Evolutionary conservation across 116 monocot species (phyloP).

Genomic region (Papilionanthe hybrid): DNA sequence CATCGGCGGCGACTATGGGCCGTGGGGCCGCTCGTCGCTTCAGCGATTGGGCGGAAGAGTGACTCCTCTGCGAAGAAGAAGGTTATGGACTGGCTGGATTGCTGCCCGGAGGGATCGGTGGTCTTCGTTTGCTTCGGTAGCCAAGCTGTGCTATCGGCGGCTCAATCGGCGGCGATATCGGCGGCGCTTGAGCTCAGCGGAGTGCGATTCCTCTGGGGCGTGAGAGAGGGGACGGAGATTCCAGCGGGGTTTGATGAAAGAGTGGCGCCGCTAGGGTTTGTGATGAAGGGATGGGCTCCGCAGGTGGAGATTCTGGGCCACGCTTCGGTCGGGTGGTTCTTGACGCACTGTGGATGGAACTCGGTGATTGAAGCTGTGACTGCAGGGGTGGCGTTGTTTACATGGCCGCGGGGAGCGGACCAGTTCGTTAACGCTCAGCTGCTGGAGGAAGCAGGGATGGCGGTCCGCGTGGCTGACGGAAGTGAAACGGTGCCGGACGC

Average conservation of each 20-base stretch:
- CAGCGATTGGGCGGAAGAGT: conserved; percentile 10
- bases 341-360: conserved; percentile 62
- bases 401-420: conserved; percentile 44
- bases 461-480: conserved; percentile 11
- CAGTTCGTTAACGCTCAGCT: conserved; percentile 23
- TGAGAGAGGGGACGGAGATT: background rate
- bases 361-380: conserved; percentile 37
- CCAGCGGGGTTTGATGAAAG: conserved; percentile 21
- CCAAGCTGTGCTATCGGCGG: conserved; percentile 18
- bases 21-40: conserved; percentile 36
- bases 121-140: conserved; percentile 51
- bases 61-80: conserved; percentile 12
- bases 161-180: conserved; percentile 29
- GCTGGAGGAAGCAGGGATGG: conserved; percentile 20
- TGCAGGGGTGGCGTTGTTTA: conserved; percentile 35
- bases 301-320: conserved; percentile 31
- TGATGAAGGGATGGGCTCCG: conserved; percentile 34
- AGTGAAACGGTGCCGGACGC: conserved; percentile 11
- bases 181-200: conserved; percentile 34
- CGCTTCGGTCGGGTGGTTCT: conserved; percentile 30
- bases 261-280: conserved; percentile 28
- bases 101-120: conserved; percentile 27
- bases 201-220: conserved; percentile 34
- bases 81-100: conserved; percentile 39
- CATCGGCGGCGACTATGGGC: conserved; percentile 38